Conservation (phyloP, 805 yeast genomes). For the Saccharomycopsis microspora region DNA sequence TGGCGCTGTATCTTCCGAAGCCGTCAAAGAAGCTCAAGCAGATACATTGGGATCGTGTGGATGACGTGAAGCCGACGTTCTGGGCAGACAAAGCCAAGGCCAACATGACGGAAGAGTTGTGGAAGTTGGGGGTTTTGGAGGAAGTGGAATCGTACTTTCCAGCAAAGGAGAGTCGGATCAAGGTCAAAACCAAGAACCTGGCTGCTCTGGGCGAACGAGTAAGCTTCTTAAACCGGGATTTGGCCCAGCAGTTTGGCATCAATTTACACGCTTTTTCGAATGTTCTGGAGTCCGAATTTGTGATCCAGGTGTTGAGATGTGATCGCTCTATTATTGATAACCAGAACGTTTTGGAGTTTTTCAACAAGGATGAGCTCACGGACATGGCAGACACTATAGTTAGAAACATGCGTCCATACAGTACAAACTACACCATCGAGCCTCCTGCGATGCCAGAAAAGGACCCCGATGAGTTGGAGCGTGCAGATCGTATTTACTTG, state of each 20-base stretch:
- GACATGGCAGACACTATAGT: constrained; percentile 47
- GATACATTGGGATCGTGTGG: constrained; percentile 74
- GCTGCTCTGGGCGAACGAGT: constrained; percentile 27
- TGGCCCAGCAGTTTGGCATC: constrained; percentile 73
- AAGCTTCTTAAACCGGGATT: constrained; percentile 53
- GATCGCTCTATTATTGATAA: constrained; percentile 43
- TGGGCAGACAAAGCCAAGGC: constrained; percentile 44
- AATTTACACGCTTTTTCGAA: constrained; percentile 55
- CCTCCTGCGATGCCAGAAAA: constrained; percentile 34
- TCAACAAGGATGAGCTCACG: constrained; percentile 51
- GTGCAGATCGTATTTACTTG: constrained; percentile 61
- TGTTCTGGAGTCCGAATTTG: constrained; percentile 41
- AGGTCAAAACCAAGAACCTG: constrained; percentile 29
- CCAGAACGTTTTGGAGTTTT: constrained; percentile 53
- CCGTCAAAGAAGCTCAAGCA: constrained; percentile 58
- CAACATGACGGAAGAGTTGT: constrained; percentile 36
- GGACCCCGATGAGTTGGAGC: constrained; percentile 45
- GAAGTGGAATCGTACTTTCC: constrained; percentile 51
- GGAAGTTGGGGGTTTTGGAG: constrained; percentile 49
- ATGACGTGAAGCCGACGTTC: constrained; percentile 44
- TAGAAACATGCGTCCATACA: constrained; percentile 52
- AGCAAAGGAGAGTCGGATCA: constrained; percentile 32
- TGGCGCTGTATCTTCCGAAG: constrained; percentile 25
- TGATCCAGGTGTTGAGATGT: constrained; percentile 46
- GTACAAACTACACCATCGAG: constrained; percentile 33